Evolutionary conservation across 139 green algal genomes (phyloP).

Genomic region (Tetradesmus obliquus): DNA sequence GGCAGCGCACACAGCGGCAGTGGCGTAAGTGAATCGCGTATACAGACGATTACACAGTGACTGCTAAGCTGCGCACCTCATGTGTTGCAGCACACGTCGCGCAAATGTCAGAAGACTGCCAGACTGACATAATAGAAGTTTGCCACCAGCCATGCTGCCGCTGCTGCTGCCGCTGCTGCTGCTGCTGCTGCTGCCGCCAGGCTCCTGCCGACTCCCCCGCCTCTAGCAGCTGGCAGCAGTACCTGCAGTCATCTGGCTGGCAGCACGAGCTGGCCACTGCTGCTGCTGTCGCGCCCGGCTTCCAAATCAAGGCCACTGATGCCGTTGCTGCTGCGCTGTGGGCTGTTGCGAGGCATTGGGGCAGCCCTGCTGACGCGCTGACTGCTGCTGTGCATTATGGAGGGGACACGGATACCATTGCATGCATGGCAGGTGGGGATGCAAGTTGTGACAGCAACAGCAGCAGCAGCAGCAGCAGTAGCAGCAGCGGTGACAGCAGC

Average conservation of each 20-base stretch:
- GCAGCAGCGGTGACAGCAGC: neutral
- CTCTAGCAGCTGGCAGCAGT: constrained; percentile 35
- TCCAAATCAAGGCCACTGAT: constrained; percentile 56
- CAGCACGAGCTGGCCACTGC: constrained; percentile 35
- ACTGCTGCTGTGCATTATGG: constrained; percentile 58
- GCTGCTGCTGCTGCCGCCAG: constrained; percentile 2
- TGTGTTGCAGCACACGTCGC: no score
- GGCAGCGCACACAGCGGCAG: no score
- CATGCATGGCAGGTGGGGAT: constrained; percentile 51
- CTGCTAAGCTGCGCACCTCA: no score
- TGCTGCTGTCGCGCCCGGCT: constrained; percentile 16
- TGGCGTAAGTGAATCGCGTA: no score
- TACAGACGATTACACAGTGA: no score
- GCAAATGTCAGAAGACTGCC: no score
- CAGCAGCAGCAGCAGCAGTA: neutral
- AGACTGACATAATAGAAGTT: no score
- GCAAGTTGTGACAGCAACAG: neutral
- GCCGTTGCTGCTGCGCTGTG: constrained; percentile 47
- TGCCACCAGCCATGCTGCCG: neutral
- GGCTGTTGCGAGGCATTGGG: constrained; percentile 50
- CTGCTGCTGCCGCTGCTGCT: constrained; percentile 3
- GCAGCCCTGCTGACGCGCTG: constrained; percentile 35
- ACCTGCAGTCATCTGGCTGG: constrained; percentile 46
- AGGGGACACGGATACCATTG: constrained; percentile 62
- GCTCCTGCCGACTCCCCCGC: neutral